Evolutionary conservation across 1,284 basidiomycete genomes (phyloP), one percentile per base, ranked within the genome.

Genomic region (Leccinum fuscescens): DNA sequence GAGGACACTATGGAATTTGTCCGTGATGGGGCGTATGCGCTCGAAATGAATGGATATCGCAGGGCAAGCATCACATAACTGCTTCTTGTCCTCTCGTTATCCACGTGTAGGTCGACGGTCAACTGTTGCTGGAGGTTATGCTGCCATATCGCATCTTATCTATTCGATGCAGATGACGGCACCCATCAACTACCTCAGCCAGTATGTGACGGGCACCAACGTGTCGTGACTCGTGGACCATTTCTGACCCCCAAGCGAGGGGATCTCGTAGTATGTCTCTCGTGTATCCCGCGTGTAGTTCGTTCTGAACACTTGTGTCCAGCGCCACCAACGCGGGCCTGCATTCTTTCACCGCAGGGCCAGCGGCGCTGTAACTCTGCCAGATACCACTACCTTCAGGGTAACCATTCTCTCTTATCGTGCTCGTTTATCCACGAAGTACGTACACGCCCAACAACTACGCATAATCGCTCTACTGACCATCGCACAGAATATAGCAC

Each of bases 401-500:
- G n/a, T 11, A 42, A 42, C 39, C n/a, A 42, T n/a, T 44, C 42
- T 44, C 11, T 79, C 82, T 2, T 85, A 83, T 66, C 77, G 79
- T 1, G 74, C 72, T 2, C 78, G 80, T 3, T 74, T 89, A 39
- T 78, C 79, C 12, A 80, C 79, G n/a, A n/a, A n/a, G n/a, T n/a
- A n/a, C 67, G 79, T 80, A 63, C 61, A 82, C 72, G 2, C 24
- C 31, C 12, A 12, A 2, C 15, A 3, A 15, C 8, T 3, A 17
- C 1, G 5, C 8, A n/a, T 20, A 2, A 7, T 20, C 22, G 7
- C 17, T 37, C 5, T 12, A 29, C 49, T 57, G 54, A 62, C 33
- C 3, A 8, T 8, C 44, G 0, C 6, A 33, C 59, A 87, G 85
- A 88, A 88, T 70, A 82, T 83, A 59, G 86, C 82, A 5, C 72